These are phyloP conservation scores for Phytopythium delawarense DNA, from an alignment of 352 stramenopile genomes.

Conservation along the genomic window DNA sequence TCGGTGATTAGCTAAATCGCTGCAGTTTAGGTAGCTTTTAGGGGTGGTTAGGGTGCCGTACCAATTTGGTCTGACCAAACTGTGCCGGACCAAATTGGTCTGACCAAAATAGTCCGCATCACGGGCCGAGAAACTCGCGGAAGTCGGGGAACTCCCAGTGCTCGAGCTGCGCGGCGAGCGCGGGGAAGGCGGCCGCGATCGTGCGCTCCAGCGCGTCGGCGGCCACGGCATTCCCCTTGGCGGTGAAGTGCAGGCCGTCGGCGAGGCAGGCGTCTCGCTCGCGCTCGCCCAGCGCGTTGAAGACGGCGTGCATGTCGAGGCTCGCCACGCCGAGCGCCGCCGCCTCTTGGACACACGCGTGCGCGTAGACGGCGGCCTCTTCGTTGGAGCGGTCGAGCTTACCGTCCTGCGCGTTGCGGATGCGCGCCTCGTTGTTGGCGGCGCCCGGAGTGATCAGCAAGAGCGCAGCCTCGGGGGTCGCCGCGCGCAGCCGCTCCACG, in stretches of 20 bases:
- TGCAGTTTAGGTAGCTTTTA: too few species aligned
- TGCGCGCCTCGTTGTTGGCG: constrained; percentile 21
- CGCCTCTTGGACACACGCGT: constrained; percentile 19
- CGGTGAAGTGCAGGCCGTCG: constrained; percentile 34
- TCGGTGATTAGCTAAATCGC: too few species aligned
- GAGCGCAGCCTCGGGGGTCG: constrained; percentile 15
- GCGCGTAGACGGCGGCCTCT: constrained; percentile 18
- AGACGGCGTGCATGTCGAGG: constrained; percentile 21
- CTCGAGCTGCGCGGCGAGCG: constrained; percentile 14
- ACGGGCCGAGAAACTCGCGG: constrained; percentile 11
- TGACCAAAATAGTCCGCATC: too few species aligned
- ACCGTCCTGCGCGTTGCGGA: constrained; percentile 10
- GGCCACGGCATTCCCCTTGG: constrained; percentile 23
- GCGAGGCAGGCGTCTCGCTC: constrained; percentile 15
- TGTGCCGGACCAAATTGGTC: too few species aligned
- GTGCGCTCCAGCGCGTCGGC: constrained; percentile 13
- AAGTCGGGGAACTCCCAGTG: constrained; percentile 29
- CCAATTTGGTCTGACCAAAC: too few species aligned
- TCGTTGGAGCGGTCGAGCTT: constrained; percentile 32
- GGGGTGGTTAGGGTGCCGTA: too few species aligned
- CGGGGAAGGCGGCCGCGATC: constrained; percentile 23
- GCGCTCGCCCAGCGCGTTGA: constrained; percentile 17
- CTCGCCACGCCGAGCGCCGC: constrained; percentile 4
- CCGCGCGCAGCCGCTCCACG: constrained; percentile 19
- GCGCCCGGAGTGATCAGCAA: constrained; percentile 26